Conservation (phyloP, 352 stramenopile genomes). For the Globisporangium apiculatum region DNA sequence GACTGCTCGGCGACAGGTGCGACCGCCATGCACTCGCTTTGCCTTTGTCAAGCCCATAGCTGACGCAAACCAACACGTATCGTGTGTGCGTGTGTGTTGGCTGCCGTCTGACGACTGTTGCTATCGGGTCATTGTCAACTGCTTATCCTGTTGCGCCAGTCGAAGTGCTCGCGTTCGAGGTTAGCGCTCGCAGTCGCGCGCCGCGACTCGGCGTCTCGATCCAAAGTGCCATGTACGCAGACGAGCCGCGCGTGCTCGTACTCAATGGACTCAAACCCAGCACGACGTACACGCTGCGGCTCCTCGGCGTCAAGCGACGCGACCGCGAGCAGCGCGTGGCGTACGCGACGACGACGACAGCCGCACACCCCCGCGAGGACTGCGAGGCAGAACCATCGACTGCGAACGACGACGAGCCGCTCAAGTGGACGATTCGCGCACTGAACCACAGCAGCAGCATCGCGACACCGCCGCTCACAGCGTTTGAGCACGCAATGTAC, state of each 20-base stretch:
- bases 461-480: not conserved
- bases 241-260: conserved; percentile 14
- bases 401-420: not conserved
- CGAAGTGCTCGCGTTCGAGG: conserved; percentile 29
- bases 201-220: not conserved
- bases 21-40: not conserved
- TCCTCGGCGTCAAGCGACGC: conserved; percentile 26
- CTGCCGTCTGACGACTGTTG: too few species aligned
- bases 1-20: conserved; percentile 11
- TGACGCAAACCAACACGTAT: not conserved
- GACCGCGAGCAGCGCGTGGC: conserved; percentile 29
- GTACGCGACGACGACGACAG: conserved; percentile 15
- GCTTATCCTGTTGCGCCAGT: conserved; percentile 5
- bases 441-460: conserved; percentile 13
- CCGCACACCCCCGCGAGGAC: too few species aligned
- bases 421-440: conserved; percentile 12
- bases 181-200: not conserved
- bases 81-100: too few species aligned
- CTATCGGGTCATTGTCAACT: too few species aligned
- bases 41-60: not conserved
- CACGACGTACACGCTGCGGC: conserved; percentile 29
- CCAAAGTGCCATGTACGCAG: not conserved
- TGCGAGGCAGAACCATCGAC: not conserved
- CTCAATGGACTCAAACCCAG: conserved; percentile 17
- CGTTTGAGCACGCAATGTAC: conserved; percentile 14